Percentiles rank a stretch among this genome's conserved stretches.
phyloP scores from a whole-genome alignment of 2,329 filamentous ascomycete genomes.

The Lasiodiplodia theobromae region DNA sequence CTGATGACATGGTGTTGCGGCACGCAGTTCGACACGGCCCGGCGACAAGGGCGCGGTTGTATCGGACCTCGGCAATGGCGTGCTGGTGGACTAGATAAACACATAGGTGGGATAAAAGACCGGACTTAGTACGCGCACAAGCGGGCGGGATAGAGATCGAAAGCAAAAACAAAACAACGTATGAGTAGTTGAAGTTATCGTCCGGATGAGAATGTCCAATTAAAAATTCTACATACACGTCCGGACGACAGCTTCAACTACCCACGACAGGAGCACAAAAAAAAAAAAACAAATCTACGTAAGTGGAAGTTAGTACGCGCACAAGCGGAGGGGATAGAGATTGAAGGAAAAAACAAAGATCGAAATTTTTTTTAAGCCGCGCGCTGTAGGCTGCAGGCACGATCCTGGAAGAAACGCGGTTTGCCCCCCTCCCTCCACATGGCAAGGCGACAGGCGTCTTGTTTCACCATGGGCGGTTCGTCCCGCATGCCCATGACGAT shows the following conservation, averaged over 20 bases:
- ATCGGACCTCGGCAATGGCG: constrained; percentile 15
- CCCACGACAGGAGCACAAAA: no score
- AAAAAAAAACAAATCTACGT: no score
- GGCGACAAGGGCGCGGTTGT: neutral
- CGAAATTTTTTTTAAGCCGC: neutral
- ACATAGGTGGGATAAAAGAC: neutral
- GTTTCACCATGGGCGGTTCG: constrained; percentile 21
- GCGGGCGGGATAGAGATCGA: neutral
- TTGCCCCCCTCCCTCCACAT: neutral
- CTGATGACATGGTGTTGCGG: neutral
- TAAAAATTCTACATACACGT: no score
- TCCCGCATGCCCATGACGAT: constrained; percentile 3
- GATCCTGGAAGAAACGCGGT: neutral
- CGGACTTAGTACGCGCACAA: neutral
- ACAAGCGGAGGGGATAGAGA: neutral
- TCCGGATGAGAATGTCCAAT: no score
- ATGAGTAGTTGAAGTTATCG: no score
- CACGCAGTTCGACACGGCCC: neutral
- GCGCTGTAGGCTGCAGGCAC: neutral
- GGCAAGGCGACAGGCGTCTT: neutral
- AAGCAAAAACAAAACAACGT: no score
- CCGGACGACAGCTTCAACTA: no score
- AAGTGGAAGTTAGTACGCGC: neutral
- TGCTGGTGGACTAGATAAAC: neutral
- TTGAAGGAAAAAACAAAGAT: neutral